phyloP scores from a whole-genome alignment of 2,329 filamentous ascomycete species.

The Hypomyces perniciosus region DNA sequence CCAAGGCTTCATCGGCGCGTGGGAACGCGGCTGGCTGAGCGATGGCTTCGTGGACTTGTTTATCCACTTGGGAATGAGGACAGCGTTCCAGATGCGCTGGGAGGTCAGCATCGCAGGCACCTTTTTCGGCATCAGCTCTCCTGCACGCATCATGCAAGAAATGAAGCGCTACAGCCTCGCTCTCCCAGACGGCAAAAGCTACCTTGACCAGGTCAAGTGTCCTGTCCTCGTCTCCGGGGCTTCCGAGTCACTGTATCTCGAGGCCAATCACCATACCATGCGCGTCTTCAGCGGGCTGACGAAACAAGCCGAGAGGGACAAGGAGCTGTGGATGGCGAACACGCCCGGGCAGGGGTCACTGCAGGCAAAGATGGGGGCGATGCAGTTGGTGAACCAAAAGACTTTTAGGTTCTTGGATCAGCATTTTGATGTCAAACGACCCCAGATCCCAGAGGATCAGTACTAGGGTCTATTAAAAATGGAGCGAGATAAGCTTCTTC shows the following conservation, averaged over 20 bases:
- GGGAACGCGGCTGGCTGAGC: constrained; percentile 16
- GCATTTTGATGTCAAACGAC: too few relatives aligned
- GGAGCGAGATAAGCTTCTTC: too few relatives aligned
- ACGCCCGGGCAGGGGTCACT: constrained; percentile 9
- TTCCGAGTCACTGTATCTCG: constrained; percentile 10
- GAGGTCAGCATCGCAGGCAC: constrained; percentile 16
- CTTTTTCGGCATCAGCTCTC: constrained; percentile 18
- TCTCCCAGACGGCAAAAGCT: constrained; percentile 2
- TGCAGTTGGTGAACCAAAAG: constrained; percentile 9
- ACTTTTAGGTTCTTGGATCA: constrained; percentile 10
- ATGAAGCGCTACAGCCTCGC: neutral
- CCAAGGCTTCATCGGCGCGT: constrained; percentile 14
- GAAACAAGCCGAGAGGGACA: constrained; percentile 1
- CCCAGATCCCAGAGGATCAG: too few relatives aligned
- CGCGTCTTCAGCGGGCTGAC: constrained; percentile 7
- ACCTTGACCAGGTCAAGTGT: constrained; percentile 15
- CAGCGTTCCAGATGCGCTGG: constrained; percentile 21
- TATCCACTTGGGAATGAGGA: constrained; percentile 10
- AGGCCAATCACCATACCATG: constrained; percentile 7
- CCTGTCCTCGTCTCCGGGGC: constrained; percentile 19
- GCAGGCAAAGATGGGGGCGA: constrained; percentile 14
- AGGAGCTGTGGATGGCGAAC: constrained; percentile 13
- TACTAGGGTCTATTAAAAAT: too few relatives aligned
- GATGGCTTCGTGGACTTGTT: constrained; percentile 16
- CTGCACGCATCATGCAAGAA: constrained; percentile 16